A percentile compares a stretch with the other conserved stretches of the same genome.
Conservation (phyloP, 2,329 filamentous ascomycete genomes). For the Cordyceps cicadae region DNA sequence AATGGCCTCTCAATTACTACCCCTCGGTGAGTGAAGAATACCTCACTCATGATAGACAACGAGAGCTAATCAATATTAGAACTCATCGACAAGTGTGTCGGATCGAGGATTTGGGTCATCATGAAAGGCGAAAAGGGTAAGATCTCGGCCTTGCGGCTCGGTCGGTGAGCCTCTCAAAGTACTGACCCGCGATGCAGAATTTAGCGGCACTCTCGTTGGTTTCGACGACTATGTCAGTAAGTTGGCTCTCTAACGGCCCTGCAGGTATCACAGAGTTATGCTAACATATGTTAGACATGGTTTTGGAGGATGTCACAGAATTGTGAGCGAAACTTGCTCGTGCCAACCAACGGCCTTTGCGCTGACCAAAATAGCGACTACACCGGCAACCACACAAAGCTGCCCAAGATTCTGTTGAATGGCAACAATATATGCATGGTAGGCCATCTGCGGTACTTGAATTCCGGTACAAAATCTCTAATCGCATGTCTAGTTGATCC, state of each 20-base stretch:
- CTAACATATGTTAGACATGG: constrained; percentile 66
- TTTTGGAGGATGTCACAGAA: constrained; percentile 93
- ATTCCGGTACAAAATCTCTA: not conserved
- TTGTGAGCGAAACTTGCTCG: constrained; percentile 46
- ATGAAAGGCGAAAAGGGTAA: constrained; percentile 98
- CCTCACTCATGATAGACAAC: not conserved
- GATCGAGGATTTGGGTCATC: constrained; percentile 94
- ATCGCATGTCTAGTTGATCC: constrained; percentile 53
- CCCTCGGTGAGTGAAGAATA: constrained; percentile 46
- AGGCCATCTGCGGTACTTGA: constrained; percentile 21
- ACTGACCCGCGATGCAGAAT: constrained; percentile 52
- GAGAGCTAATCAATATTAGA: constrained; percentile 45
- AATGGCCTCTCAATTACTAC: constrained; percentile 69
- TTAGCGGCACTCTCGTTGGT: constrained; percentile 85
- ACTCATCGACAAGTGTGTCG: constrained; percentile 97
- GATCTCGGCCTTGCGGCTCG: not conserved
- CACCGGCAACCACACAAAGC: constrained; percentile 75
- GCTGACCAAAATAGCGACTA: constrained; percentile 63
- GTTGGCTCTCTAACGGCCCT: constrained; percentile 35
- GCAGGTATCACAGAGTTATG: not conserved
- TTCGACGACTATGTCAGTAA: constrained; percentile 99
- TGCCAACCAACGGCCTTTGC: not conserved
- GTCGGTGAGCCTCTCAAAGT: constrained; percentile 1
- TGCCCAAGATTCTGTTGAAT: constrained; percentile 91
- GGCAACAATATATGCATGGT: constrained; percentile 99